Base-by-base conservation (phyloP, 805 yeast species). In the Candida cerambycidarum region DNA sequence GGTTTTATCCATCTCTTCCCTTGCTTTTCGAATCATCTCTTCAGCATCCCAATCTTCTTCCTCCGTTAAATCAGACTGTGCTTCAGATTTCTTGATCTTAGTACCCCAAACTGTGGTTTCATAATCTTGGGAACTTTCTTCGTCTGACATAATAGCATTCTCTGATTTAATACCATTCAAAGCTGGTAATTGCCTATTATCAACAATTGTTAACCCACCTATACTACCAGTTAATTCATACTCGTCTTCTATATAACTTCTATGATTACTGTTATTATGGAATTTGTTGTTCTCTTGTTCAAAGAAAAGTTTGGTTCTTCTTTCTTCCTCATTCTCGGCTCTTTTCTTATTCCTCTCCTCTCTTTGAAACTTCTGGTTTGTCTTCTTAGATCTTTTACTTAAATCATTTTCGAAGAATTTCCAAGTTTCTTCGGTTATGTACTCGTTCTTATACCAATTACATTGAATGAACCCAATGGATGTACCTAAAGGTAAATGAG, bases 401-500 rank as follows among this genome's bases (percentile, higher is more conserved):
- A 88, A 61, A 46, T 82, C 89, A 24, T 67, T 70, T 37, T 74
- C 69, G 58, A 80, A 85, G 19, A 59, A 55, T 2, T 65, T 63
- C 72, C 66, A 71, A 41, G 60, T 62, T 40, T 62, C 71, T n/a
- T 46, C 45, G 16, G 50, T 42, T 9, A 69, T 52, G 39, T 42
- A 59, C 43, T 61, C 68, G 51, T 61, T 68, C 12, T 61, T 47
- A 24, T 43, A 47, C 98, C 98, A 92, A 57, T 88, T 83, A 39
- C 96, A 76, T 54, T 93, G 98, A 42, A 93, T 58, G 48, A 87
- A 81, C 9, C 89, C 95, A 32, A 92, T 61, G 40, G 84, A 85
- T 0, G 96, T 84, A 1, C 97, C 97, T 21, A 79, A 59, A 0
- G 99, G 97, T 16, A 89, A 63, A 61, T 92, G 92, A 0, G 85